Percentiles rank a stretch among this genome's conserved stretches.
Evolutionary conservation across 2,329 filamentous ascomycete genomes (phyloP).

Genomic region (Ophiostoma angusticollis): DNA sequence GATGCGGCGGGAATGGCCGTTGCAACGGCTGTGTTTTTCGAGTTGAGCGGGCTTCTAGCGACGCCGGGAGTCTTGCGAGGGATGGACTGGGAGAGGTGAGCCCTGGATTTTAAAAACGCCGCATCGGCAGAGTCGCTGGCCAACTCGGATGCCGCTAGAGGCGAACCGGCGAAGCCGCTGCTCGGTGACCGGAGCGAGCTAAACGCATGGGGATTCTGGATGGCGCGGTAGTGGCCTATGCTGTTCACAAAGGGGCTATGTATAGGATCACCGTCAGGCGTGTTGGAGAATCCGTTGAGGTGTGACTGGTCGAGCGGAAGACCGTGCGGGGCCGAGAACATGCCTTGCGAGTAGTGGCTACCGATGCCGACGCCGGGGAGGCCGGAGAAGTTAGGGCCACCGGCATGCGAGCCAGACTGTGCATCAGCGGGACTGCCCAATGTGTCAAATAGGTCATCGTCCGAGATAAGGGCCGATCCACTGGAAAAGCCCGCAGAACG

Average conservation of each 20-base stretch:
- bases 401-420: constrained; percentile 37
- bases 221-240: constrained; percentile 64
- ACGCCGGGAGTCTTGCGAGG: constrained; percentile 64
- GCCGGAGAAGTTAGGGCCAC: constrained; percentile 42
- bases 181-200: constrained; percentile 40
- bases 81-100: constrained; percentile 48
- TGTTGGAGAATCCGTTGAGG: constrained; percentile 76
- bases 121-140: constrained; percentile 34
- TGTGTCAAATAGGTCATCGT: constrained; percentile 77
- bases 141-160: constrained; percentile 36
- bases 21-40: constrained; percentile 62
- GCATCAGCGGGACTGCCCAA: constrained; percentile 44
- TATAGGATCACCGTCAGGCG: constrained; percentile 81
- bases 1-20: constrained; percentile 55
- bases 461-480: constrained; percentile 66
- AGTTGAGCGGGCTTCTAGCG: constrained; percentile 68
- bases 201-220: constrained; percentile 46
- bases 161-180: constrained; percentile 36
- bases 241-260: constrained; percentile 76
- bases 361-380: constrained; percentile 44
- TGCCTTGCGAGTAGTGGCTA: constrained; percentile 36
- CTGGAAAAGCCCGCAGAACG: constrained; percentile 61
- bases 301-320: constrained; percentile 54
- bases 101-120: constrained; percentile 43
- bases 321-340: constrained; percentile 43